Base-by-base conservation (phyloP, 306 rosid species). In the Dalbergia cultrata region DNA sequence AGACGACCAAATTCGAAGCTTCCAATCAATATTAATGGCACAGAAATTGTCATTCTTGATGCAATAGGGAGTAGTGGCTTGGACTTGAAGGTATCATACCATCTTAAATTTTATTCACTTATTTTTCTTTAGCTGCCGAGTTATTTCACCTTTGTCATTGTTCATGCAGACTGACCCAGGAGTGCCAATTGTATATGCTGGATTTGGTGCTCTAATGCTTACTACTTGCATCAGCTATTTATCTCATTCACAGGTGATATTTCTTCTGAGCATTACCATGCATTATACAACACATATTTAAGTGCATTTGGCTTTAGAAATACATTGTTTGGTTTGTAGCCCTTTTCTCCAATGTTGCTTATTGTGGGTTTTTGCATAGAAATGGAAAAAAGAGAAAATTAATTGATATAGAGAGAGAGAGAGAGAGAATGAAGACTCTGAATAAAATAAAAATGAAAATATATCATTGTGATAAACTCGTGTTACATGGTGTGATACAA, bases 141-240 rank as follows among this genome's bases (percentile, higher is more conserved):
- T 67, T 70, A 63, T 62, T 73, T 67, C 71, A 70, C 56, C 60
- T 16, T 66, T 58, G 67, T 71, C 41, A 13, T 70, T 84, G 47
- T 75, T 81, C 75, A 77, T 81, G 31, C 84, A 95, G 99, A 93
- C 92, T 69, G 99, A 95, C 53, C 99, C 99, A 0, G 97, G 97
- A 33, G 99, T 95, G 47, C 99, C 98, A 5, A 63, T 91, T 82
- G 98, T 95, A 19, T 95, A 93, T 83, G 93, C 99, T 80, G 99
- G 99, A 81, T 95, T 95, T 87, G 98, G 99, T 66, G 98, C 98
- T 78, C 90, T 95, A 11, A 95, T 93, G 99, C 94, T 95, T 64
- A 95, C 99, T 22, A 93, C 97, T 63, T 95, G 99, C 90, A 87
- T 91, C 84, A 95, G 99, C 83, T 95, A 78, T 82, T 87, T 91